phyloP scores from a whole-genome alignment of 495 filamentous ascomycete genomes.

The Tuber aestivum region DNA sequence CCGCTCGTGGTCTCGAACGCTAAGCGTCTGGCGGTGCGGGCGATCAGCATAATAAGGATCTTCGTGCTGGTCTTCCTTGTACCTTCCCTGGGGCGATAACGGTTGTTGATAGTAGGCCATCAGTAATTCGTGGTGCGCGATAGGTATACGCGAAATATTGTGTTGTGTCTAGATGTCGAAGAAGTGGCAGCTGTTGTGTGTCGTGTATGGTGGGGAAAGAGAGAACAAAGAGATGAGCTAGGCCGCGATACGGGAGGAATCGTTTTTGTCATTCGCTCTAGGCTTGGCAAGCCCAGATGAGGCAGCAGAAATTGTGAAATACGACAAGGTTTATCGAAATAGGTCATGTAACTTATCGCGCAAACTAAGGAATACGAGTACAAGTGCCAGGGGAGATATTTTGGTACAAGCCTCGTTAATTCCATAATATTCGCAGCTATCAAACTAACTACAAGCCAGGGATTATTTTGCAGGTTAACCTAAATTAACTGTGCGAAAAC shows the following conservation, averaged over 20 bases:
- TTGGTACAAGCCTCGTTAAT: too few relatives aligned
- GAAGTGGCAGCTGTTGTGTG: not conserved
- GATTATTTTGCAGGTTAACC: too few relatives aligned
- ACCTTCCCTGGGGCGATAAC: constrained; percentile 16
- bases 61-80: constrained; percentile 18
- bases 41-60: constrained; percentile 23
- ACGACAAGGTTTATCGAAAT: not conserved
- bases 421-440: too few relatives aligned
- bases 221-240: not conserved
- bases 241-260: not conserved
- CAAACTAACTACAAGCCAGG: too few relatives aligned
- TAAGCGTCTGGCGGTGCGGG: constrained; percentile 24
- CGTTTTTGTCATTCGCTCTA: not conserved
- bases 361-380: not conserved
- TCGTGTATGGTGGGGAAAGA: not conserved
- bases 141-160: not conserved
- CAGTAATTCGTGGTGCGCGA: not conserved
- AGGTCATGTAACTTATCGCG: not conserved
- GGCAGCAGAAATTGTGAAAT: not conserved
- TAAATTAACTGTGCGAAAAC: too few relatives aligned
- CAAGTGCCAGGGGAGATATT: too few relatives aligned
- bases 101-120: constrained; percentile 36
- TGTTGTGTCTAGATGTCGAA: not conserved
- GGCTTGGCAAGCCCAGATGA: not conserved
- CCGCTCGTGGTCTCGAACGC: constrained; percentile 19